A percentile compares a stretch with the other conserved stretches of the same genome.
Evolutionary conservation across 805 yeast species (phyloP).

Genomic region (Candida andamanensis): DNA sequence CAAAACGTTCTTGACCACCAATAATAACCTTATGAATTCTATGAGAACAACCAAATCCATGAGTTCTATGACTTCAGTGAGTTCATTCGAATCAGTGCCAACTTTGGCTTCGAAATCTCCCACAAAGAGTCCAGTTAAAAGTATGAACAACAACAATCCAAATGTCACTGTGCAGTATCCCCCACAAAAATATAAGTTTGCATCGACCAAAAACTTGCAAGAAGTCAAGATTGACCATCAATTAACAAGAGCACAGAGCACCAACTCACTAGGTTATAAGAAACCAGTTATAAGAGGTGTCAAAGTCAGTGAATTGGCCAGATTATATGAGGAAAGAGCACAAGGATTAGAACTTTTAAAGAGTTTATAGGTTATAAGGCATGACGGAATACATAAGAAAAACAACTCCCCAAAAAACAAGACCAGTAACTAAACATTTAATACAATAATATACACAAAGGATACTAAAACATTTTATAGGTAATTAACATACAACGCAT

Average conservation of each 20-base stretch:
- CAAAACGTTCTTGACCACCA: conserved; percentile 4
- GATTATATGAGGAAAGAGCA: conserved; percentile 56
- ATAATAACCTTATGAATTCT: conserved; percentile 3
- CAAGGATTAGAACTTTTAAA: conserved; percentile 34
- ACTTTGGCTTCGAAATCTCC: background rate
- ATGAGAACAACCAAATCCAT: background rate
- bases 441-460: conserved; percentile 8
- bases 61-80: background rate
- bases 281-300: conserved; percentile 48
- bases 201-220: background rate
- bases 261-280: conserved; percentile 8
- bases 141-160: background rate
- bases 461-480: conserved; percentile 1
- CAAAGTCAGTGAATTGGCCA: conserved; percentile 59
- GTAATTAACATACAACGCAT: conserved; percentile 2
- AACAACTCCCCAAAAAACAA: background rate
- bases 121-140: background rate
- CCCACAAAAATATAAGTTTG: conserved; percentile 33
- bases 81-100: background rate
- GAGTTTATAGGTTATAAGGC: conserved; percentile 14
- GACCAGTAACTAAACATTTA: conserved; percentile 6
- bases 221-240: conserved; percentile 1
- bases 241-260: background rate
- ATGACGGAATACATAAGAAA: background rate
- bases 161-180: conserved; percentile 24